Evolutionary conservation across 306 rosid genomes (phyloP).

Genomic region (Pachyrhizus erosus): DNA sequence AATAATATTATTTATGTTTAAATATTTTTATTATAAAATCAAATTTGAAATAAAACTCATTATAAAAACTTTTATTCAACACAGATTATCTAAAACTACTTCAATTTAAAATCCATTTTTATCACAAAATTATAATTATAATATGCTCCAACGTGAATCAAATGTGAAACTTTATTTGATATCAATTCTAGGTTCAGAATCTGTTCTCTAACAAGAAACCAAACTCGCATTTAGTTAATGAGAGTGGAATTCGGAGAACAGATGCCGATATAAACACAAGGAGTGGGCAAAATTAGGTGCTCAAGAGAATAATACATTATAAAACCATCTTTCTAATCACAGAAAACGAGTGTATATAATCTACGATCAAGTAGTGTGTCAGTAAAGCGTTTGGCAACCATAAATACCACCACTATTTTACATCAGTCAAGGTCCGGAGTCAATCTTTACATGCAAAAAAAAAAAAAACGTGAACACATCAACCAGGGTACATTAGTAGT

Average conservation of each 20-base stretch:
- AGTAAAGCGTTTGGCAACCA: conserved; percentile 39
- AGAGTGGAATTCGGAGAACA: not conserved
- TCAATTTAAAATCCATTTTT: too few relatives aligned
- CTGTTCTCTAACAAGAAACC: too few relatives aligned
- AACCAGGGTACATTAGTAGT: conserved; percentile 33
- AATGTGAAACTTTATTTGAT: too few relatives aligned
- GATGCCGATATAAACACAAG: not conserved
- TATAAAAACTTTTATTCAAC: too few relatives aligned
- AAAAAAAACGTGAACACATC: conserved; percentile 34
- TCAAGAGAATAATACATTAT: not conserved
- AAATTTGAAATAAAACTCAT: too few relatives aligned
- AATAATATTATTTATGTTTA: too few relatives aligned
- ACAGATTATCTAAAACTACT: too few relatives aligned
- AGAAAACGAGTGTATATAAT: not conserved
- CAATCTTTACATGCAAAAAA: conserved; percentile 58
- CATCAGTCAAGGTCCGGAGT: conserved; percentile 47
- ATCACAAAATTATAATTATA: too few relatives aligned
- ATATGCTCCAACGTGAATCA: too few relatives aligned
- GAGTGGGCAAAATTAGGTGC: not conserved
- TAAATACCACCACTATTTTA: conserved; percentile 45
- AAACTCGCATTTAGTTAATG: too few relatives aligned
- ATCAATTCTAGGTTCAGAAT: too few relatives aligned
- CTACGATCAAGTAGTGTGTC: not conserved
- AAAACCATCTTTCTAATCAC: not conserved
- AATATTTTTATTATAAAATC: too few relatives aligned